A percentile compares a stretch with the other conserved stretches of the same genome.
Evolutionary conservation across 1,284 basidiomycete genomes (phyloP).

Genomic region (Neolentinus lepideus): DNA sequence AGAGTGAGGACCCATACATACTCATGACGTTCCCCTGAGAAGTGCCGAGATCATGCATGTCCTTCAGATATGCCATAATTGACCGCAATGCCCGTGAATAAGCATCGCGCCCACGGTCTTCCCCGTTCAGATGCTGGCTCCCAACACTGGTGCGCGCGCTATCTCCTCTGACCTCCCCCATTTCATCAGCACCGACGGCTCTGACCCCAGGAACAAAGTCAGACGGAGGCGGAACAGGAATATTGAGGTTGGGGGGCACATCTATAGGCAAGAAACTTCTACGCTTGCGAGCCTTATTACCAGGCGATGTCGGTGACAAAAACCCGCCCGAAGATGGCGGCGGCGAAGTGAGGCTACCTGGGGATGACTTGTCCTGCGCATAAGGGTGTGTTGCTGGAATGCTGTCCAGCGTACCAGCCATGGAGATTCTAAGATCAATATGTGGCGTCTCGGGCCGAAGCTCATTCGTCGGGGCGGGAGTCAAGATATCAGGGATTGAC

Average conservation of each 20-base stretch:
- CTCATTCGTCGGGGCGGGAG: slow-evolving; percentile 24
- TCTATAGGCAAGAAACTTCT: slow-evolving; percentile 84
- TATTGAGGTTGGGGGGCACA: slow-evolving; percentile 37
- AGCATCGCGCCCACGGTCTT: slow-evolving; percentile 61
- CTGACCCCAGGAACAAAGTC: slow-evolving; percentile 50
- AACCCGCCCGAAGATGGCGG: slow-evolving; percentile 7
- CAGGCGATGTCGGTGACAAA: slow-evolving; percentile 17
- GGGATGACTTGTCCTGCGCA: slow-evolving; percentile 9
- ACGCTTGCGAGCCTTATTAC: slow-evolving; percentile 55
- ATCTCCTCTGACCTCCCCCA: slow-evolving; percentile 31
- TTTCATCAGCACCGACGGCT: slow-evolving; percentile 34
- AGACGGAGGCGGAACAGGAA: slow-evolving; percentile 55
- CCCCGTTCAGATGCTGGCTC: slow-evolving; percentile 55
- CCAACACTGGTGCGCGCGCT: slow-evolving; percentile 35
- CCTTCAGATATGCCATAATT: slow-evolving; percentile 91
- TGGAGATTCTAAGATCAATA: slow-evolving; percentile 65
- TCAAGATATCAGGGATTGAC: slow-evolving; percentile 11
- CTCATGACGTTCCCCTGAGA: slow-evolving; percentile 47
- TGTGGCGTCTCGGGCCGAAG: slow-evolving; percentile 33
- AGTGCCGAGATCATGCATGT: slow-evolving; percentile 84
- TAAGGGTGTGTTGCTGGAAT: slow-evolving; percentile 15
- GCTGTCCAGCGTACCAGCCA: slow-evolving; percentile 48
- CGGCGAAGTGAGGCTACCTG: slow-evolving; percentile 12
- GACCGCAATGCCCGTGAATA: slow-evolving; percentile 77
- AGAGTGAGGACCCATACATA: slow-evolving; percentile 37